Percentiles rank a stretch among this genome's conserved stretches.
Conservation (phyloP, 345 rosid genomes). For the Adansonia digitata region DNA sequence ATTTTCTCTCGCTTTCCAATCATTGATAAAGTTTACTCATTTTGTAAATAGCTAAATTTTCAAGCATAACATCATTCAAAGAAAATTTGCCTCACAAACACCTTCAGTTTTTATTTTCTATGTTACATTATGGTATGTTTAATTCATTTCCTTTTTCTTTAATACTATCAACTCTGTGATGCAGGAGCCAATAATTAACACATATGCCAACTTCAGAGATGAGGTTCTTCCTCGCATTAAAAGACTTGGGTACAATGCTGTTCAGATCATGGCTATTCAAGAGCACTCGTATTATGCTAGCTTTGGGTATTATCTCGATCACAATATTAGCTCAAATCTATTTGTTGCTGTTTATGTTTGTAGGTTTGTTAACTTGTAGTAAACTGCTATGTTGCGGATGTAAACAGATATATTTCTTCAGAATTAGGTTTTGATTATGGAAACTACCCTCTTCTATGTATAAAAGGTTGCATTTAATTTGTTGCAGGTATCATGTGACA, state of each 20-base stretch:
- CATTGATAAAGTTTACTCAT: neutral
- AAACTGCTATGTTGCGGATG: neutral
- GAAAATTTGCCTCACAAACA: neutral
- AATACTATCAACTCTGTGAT: slow-evolving; percentile 21
- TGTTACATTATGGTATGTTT: neutral
- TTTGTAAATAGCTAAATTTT: neutral
- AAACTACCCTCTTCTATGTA: slow-evolving; percentile 13
- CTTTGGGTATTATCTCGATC: slow-evolving; percentile 67
- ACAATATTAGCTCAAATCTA: neutral
- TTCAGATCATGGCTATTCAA: slow-evolving; percentile 98
- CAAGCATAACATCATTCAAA: neutral
- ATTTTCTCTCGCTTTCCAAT: neutral
- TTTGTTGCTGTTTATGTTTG: neutral
- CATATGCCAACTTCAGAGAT: slow-evolving; percentile 88
- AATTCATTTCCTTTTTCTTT: neutral
- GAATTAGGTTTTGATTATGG: neutral
- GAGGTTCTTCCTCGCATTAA: slow-evolving; percentile 97
- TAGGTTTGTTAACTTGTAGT: neutral
- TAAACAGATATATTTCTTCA: neutral
- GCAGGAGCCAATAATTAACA: slow-evolving; percentile 88
- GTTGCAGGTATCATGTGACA: slow-evolving; percentile 91
- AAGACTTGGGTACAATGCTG: slow-evolving; percentile 92
- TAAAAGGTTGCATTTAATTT: slow-evolving; percentile 22
- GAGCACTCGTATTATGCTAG: slow-evolving; percentile 98
- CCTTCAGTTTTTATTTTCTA: neutral